A percentile compares a stretch with the other conserved stretches of the same genome.
Conservation (phyloP, 2,329 filamentous ascomycete species). For the Elsinoe perseae region DNA sequence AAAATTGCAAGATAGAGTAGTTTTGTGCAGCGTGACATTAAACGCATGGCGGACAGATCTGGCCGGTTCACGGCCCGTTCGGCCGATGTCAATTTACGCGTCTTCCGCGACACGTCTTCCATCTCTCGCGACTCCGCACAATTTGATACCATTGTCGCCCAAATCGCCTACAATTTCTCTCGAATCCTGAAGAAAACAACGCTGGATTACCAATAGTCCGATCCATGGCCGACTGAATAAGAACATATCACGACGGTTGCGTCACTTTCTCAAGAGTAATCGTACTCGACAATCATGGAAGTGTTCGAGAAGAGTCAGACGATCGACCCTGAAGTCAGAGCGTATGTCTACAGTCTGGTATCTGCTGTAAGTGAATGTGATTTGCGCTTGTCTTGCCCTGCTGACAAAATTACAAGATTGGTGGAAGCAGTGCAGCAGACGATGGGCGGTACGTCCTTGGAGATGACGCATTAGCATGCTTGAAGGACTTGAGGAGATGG, state of each 20-base stretch:
- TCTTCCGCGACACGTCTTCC: neutral
- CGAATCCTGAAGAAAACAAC: no score
- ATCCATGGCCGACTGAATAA: neutral
- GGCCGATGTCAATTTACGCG: neutral
- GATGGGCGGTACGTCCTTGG: constrained; percentile 80
- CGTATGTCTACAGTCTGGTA: constrained; percentile 86
- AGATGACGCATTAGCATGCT: constrained; percentile 83
- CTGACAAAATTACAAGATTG: constrained; percentile 53
- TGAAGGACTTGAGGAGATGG: constrained; percentile 93
- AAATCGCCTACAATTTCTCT: no score
- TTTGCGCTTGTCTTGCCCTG: neutral
- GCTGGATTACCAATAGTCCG: no score
- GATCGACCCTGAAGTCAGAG: constrained; percentile 86
- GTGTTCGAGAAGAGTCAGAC: constrained; percentile 28
- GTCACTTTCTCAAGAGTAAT: no score
- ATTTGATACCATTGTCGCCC: neutral
- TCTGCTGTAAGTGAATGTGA: constrained; percentile 64
- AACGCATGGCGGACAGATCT: neutral
- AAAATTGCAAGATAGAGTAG: no score
- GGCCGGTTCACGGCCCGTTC: neutral
- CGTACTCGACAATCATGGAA: constrained; percentile 21
- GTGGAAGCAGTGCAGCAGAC: constrained; percentile 70
- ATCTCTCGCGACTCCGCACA: neutral
- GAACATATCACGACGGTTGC: neutral
- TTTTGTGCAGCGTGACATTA: no score